Base-by-base conservation (phyloP, 768 basidiomycete genomes). In the Pulveroboletus sp. region DNA sequence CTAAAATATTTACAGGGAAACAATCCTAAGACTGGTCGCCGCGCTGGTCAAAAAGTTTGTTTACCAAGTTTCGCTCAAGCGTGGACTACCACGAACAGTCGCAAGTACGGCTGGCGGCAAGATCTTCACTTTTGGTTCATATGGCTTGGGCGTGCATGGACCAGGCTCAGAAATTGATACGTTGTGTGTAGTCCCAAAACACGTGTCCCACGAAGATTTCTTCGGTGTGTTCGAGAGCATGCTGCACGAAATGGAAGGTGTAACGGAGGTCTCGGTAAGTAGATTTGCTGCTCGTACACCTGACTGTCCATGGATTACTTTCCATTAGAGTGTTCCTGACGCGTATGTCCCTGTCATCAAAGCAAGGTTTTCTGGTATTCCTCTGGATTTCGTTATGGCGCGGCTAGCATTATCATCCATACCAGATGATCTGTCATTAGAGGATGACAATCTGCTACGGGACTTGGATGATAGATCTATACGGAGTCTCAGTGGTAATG, bases 41-140 rank as follows among this genome's bases (percentile, higher is more conserved):
- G 81, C 85, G 45, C 76, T 97, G 21, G 92, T 97, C 57, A 93
- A 92, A 72, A 83, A 90, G 63, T 99, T 98, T 65, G 97, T 99
- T 41, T 82, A 81, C 62, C 80, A 81, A 53, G 84, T 94, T 2
- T 87, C 89, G 8, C 66, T 94, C 49, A 71, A 80, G 37, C 80
- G 78, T 34, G 95, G 95, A 6, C 73, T 95, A 39, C 94, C 94
- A 25, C 94, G 97, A 55, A 70, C 85, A 17, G 87, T 90, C 1
- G 94, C 95, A 9, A 80, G 72, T 43, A 85, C 90, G 40, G 92
- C 97, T 9, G 97, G 97, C 43, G 97, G 94, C 56, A 95, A 98
- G 76, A 98, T 99, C 65, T 99, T 93, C 69, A 98, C 97, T 7
- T 99, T 95, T 68, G 97, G 97, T 34, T 97, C 94, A 43, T 98